phyloP scores from a whole-genome alignment of 345 rosid genomes.

The Raphanus raphanistrum region DNA sequence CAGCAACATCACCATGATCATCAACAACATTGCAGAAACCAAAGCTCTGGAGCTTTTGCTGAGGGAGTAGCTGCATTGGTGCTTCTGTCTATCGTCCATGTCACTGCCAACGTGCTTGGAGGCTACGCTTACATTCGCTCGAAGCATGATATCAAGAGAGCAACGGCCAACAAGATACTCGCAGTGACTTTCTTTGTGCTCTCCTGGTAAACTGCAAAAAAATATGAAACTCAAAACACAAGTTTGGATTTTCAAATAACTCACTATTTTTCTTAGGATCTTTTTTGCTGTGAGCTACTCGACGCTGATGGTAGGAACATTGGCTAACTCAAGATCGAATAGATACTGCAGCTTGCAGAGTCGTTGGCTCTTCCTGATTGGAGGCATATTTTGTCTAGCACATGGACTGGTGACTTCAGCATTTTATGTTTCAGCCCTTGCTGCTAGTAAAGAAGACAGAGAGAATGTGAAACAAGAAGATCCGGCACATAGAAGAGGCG shows the following conservation, averaged over 20 bases:
- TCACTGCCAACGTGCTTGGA: conserved; percentile 57
- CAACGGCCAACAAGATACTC: conserved; percentile 67
- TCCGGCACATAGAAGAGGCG: neutral
- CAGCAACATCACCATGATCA: conserved; percentile 46
- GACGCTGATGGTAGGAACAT: conserved; percentile 58
- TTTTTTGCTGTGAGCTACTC: conserved; percentile 56
- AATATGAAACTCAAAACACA: conserved; percentile 35
- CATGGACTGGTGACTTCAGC: conserved; percentile 70
- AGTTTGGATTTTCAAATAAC: neutral
- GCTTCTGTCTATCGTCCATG: conserved; percentile 60
- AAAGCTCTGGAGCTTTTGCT: conserved; percentile 67
- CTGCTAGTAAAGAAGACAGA: conserved; percentile 49
- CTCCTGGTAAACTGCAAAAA: conserved; percentile 58
- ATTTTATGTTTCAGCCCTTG: conserved; percentile 73
- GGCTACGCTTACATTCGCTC: conserved; percentile 70
- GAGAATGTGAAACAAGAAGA: conserved; percentile 10
- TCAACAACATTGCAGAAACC: conserved; percentile 66
- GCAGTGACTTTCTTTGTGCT: conserved; percentile 71
- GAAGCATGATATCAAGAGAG: conserved; percentile 45
- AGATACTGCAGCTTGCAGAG: conserved; percentile 53
- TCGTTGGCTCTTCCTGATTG: conserved; percentile 56
- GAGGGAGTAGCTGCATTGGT: conserved; percentile 72
- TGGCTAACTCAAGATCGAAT: conserved; percentile 60
- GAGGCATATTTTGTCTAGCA: conserved; percentile 69
- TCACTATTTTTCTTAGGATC: conserved; percentile 48